These are phyloP conservation scores for Lecanicillium sp. DNA, from an alignment of 2,329 filamentous ascomycete genomes.

Conservation along the genomic window DNA sequence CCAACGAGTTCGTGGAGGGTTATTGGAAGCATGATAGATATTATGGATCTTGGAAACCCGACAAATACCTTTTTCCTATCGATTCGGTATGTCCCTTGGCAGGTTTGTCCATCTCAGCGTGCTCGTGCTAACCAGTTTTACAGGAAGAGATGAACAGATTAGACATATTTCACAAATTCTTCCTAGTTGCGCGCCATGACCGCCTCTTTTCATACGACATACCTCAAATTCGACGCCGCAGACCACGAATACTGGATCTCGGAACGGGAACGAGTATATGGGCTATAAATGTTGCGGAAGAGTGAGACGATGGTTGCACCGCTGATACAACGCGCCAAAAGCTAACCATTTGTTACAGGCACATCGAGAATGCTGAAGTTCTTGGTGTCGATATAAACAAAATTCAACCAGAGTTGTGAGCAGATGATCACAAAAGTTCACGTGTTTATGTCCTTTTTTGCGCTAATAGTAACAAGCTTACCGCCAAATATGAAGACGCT, in stretches of 20 bases:
- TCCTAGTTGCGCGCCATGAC: constrained; percentile 53
- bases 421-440: not conserved
- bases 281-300: constrained; percentile 72
- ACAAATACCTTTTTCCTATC: constrained; percentile 71
- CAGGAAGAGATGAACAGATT: constrained; percentile 68
- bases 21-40: constrained; percentile 56
- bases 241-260: constrained; percentile 49
- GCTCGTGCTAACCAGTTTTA: no score
- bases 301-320: constrained; percentile 47
- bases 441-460: no score
- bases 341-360: constrained; percentile 12
- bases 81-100: constrained; percentile 62
- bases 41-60: constrained; percentile 60
- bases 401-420: constrained; percentile 31
- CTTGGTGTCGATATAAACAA: constrained; percentile 31
- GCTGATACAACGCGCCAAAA: not conserved
- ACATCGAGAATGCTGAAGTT: constrained; percentile 18
- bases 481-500: constrained; percentile 48
- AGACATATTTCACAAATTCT: constrained; percentile 75
- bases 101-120: no score
- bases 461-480: constrained; percentile 45
- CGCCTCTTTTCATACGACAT: constrained; percentile 16
- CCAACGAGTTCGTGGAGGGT: constrained; percentile 11
- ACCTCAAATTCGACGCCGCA: constrained; percentile 8
- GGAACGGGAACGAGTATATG: constrained; percentile 89